A percentile compares a stretch with the other conserved stretches of the same genome.
Evolutionary conservation across 2,329 filamentous ascomycete species (phyloP).

Genomic region (Ophiostoma pallidulum): DNA sequence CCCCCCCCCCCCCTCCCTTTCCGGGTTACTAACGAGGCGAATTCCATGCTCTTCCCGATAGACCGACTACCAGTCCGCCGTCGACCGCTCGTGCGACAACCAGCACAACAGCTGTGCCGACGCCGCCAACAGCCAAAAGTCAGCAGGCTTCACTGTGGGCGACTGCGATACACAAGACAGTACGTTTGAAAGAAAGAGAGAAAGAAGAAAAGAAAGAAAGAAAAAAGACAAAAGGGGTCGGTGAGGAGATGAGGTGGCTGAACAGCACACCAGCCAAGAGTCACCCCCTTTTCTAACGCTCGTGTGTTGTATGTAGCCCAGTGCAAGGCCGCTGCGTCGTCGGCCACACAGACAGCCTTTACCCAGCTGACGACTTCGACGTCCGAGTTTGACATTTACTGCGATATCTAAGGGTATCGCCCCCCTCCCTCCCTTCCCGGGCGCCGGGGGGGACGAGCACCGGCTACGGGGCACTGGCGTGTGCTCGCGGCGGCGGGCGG

Average conservation of each 20-base stretch:
- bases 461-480: no score
- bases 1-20: background rate
- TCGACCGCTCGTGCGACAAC: slow-evolving; percentile 36
- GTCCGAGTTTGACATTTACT: slow-evolving; percentile 38
- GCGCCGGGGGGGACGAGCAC: no score
- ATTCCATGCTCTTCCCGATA: slow-evolving; percentile 17
- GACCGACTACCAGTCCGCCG: slow-evolving; percentile 34
- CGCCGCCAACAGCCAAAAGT: slow-evolving; percentile 29
- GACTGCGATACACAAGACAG: slow-evolving; percentile 38
- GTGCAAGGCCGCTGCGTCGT: slow-evolving; percentile 29
- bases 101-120: slow-evolving; percentile 40
- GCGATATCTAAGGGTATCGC: slow-evolving; percentile 29
- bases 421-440: no score
- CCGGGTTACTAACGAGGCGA: background rate
- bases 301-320: no score
- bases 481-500: no score
- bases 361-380: slow-evolving; percentile 29
- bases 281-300: no score
- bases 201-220: background rate
- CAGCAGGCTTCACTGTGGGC: slow-evolving; percentile 26
- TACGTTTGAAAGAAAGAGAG: slow-evolving; percentile 22
- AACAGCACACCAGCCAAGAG: no score
- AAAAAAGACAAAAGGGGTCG: no score
- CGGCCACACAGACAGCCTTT: slow-evolving; percentile 25
- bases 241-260: no score